Conservation (phyloP, 352 stramenopile genomes). For the Thalassiosira hispida region DNA sequence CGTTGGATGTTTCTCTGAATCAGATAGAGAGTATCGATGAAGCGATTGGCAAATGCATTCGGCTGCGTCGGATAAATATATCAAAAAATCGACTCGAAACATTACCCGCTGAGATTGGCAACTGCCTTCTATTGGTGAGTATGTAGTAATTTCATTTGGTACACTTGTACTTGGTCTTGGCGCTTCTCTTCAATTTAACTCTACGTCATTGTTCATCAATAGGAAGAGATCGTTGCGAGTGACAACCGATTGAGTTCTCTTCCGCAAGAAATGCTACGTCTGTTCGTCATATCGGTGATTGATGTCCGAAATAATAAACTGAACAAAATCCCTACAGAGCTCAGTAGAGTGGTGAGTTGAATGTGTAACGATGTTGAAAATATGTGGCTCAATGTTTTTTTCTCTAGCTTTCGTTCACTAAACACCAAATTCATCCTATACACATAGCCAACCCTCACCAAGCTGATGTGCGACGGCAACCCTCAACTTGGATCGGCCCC, state of each 20-base stretch:
- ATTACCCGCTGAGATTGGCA: conserved; percentile 30
- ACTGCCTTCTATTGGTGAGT: conserved; percentile 43
- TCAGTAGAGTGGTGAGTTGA: conserved; percentile 45
- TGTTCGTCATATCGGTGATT: conserved; percentile 30
- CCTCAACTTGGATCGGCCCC: conserved; percentile 23
- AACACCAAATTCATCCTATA: conserved; percentile 3
- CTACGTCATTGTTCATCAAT: background rate
- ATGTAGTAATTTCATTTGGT: background rate
- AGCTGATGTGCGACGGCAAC: conserved; percentile 40
- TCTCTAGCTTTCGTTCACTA: too few species aligned
- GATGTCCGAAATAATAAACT: conserved; percentile 46
- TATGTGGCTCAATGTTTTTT: background rate
- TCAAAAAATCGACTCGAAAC: conserved; percentile 33
- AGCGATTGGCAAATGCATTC: conserved; percentile 46
- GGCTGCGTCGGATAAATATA: conserved; percentile 33
- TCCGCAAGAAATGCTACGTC: conserved; percentile 26
- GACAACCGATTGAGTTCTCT: conserved; percentile 32
- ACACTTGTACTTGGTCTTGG: too few species aligned
- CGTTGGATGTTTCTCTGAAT: conserved; percentile 46
- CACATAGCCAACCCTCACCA: conserved; percentile 33
- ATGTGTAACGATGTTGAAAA: background rate
- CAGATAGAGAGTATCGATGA: conserved; percentile 40
- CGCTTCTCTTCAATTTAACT: background rate
- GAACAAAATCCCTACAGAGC: conserved; percentile 16
- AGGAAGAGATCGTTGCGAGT: conserved; percentile 45